phyloP scores from a whole-genome alignment of 129 eudicot genomes.

The Centrapalus pauciflorus region DNA sequence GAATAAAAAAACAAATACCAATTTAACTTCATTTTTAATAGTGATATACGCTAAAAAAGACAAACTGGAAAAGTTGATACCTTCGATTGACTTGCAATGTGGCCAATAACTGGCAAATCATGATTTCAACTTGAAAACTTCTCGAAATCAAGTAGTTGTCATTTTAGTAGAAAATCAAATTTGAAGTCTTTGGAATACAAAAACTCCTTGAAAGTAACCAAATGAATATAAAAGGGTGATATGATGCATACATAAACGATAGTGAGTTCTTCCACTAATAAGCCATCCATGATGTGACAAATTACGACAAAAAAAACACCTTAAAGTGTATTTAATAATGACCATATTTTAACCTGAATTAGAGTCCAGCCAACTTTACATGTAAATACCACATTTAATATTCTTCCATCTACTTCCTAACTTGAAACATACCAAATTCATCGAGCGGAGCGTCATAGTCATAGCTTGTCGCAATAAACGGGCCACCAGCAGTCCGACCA shows the following conservation, averaged over 20 bases:
- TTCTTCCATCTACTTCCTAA: background rate
- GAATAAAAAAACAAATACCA: background rate
- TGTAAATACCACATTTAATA: constrained; percentile 4
- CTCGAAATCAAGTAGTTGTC: constrained; percentile 3
- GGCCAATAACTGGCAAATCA: background rate
- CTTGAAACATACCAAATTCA: constrained; percentile 70
- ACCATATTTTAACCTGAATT: constrained; percentile 8
- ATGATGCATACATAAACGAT: constrained; percentile 13
- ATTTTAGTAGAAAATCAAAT: background rate
- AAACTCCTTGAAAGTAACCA: constrained; percentile 9
- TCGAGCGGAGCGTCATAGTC: constrained; percentile 99
- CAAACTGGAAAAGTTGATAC: background rate
- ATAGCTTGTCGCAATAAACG: constrained; percentile 96
- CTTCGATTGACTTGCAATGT: background rate
- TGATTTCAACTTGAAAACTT: background rate
- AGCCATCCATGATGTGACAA: constrained; percentile 10
- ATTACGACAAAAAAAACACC: background rate
- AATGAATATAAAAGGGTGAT: constrained; percentile 4
- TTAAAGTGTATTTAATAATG: background rate
- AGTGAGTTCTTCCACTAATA: background rate
- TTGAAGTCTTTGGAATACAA: background rate
- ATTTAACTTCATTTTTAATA: background rate
- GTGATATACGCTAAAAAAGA: background rate
- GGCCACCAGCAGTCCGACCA: constrained; percentile 97
- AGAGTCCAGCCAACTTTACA: constrained; percentile 2